These are phyloP conservation scores for Fusarium sp. DNA, from an alignment of 2,329 filamentous ascomycete genomes.

Conservation along the genomic window DNA sequence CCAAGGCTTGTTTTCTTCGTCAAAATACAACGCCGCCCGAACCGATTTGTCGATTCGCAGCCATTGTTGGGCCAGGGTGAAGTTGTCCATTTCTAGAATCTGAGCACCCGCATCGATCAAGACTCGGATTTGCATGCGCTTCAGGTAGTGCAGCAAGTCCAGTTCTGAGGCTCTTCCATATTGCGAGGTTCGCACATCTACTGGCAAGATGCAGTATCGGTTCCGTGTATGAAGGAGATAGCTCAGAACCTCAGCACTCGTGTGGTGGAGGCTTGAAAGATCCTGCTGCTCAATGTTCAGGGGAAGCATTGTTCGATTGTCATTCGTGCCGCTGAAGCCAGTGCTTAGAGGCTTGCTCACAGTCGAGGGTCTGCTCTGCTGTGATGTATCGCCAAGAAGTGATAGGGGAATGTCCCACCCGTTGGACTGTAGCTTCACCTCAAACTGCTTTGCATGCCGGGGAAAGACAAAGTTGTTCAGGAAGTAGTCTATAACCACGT, in stretches of 20 bases:
- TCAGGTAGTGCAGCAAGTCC: slow-evolving; percentile 47
- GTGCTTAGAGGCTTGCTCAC: slow-evolving; percentile 61
- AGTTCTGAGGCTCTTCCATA: slow-evolving; percentile 52
- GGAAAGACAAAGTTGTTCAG: slow-evolving; percentile 76
- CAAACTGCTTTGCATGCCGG: slow-evolving; percentile 73
- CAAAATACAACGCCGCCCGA: slow-evolving; percentile 66
- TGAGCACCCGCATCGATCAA: slow-evolving; percentile 75
- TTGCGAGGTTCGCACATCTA: slow-evolving; percentile 51
- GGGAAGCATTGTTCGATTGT: slow-evolving; percentile 70
- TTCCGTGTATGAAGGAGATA: slow-evolving; percentile 69
- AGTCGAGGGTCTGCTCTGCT: not conserved
- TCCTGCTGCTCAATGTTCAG: slow-evolving; percentile 72
- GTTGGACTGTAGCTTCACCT: slow-evolving; percentile 72
- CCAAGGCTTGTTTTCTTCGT: slow-evolving; percentile 36
- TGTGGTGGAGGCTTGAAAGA: slow-evolving; percentile 66
- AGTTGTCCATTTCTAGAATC: slow-evolving; percentile 71
- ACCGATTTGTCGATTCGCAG: slow-evolving; percentile 58
- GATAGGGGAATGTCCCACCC: slow-evolving; percentile 76
- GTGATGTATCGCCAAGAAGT: slow-evolving; percentile 6
- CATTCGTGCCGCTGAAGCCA: slow-evolving; percentile 80
- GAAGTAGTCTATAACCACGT: slow-evolving; percentile 69
- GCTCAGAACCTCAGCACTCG: slow-evolving; percentile 72
- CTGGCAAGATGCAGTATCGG: slow-evolving; percentile 55
- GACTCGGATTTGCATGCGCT: slow-evolving; percentile 56
- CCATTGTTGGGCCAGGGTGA: slow-evolving; percentile 62